phyloP scores from a whole-genome alignment of 257 asterid species.

The Fraxinus americana region DNA sequence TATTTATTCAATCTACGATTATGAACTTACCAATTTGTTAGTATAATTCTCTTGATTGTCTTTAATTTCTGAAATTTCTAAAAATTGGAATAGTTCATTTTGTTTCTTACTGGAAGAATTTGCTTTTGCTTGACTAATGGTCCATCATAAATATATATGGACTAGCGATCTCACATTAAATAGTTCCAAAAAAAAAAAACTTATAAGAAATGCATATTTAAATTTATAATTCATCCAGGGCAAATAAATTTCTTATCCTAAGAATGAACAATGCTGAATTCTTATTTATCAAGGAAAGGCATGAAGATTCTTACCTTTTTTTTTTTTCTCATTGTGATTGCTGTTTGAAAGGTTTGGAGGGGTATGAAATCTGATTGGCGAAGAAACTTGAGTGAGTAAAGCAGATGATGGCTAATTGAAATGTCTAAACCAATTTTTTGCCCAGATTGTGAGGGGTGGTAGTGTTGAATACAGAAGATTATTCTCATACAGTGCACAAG shows the following conservation, averaged over 20 bases:
- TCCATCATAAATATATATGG: background rate
- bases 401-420: slow-evolving; percentile 30
- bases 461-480: slow-evolving; percentile 26
- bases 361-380: slow-evolving; percentile 17
- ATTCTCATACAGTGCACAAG: slow-evolving; percentile 22
- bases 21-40: background rate
- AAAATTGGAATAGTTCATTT: background rate
- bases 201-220: background rate
- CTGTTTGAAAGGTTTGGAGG: slow-evolving; percentile 24
- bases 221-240: slow-evolving; percentile 13
- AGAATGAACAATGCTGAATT: slow-evolving; percentile 2
- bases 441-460: slow-evolving; percentile 33
- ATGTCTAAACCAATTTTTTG: slow-evolving; percentile 21
- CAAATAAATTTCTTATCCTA: slow-evolving; percentile 2
- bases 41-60: background rate
- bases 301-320: background rate
- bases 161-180: background rate
- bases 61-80: background rate
- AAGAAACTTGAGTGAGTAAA: slow-evolving; percentile 26
- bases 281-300: background rate
- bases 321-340: background rate
- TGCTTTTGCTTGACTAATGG: background rate
- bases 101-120: background rate
- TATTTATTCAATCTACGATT: background rate
- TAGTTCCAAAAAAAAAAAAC: background rate